phyloP scores from a whole-genome alignment of 2,329 filamentous ascomycete genomes.

The Phialemoniopsis sp. region DNA sequence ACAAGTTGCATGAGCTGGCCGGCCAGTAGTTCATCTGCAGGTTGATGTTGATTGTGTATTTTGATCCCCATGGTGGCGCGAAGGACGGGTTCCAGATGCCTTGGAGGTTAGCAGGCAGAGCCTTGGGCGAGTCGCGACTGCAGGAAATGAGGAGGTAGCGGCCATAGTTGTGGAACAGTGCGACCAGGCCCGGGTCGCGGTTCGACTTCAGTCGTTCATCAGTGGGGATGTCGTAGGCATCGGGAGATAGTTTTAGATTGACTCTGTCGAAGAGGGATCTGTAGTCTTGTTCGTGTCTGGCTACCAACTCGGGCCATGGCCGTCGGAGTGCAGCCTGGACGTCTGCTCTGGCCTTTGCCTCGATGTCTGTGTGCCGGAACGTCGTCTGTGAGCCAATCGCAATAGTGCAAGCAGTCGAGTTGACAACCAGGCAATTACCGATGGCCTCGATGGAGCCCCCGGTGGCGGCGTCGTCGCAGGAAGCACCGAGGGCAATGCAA shows the following conservation, averaged over 20 bases:
- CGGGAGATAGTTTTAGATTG: constrained; percentile 16
- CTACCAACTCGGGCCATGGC: constrained; percentile 11
- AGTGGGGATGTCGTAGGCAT: constrained; percentile 12
- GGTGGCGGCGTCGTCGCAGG: constrained; percentile 13
- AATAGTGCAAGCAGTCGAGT: constrained; percentile 26
- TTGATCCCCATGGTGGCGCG: constrained; percentile 38
- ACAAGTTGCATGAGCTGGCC: constrained; percentile 17
- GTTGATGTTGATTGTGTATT: constrained; percentile 49
- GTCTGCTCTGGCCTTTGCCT: constrained; percentile 16
- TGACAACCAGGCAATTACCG: constrained; percentile 29
- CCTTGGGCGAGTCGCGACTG: constrained; percentile 17
- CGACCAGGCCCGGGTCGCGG: constrained; percentile 16
- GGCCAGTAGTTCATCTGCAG: constrained; percentile 51
- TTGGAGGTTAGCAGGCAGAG: constrained; percentile 36
- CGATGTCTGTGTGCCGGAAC: constrained; percentile 24
- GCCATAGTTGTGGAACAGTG: constrained; percentile 30
- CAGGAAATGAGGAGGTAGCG: constrained; percentile 31
- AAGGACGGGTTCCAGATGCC: constrained; percentile 39
- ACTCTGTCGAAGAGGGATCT: constrained; percentile 14
- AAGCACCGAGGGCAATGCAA: constrained; percentile 22
- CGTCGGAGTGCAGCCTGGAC: constrained; percentile 13
- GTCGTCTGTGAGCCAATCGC: constrained; percentile 32
- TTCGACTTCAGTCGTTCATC: constrained; percentile 9
- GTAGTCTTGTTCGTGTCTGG: constrained; percentile 14
- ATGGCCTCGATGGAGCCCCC: constrained; percentile 21